Base-by-base conservation (phyloP, 1,284 basidiomycete genomes). In the Polyporus tsugae region DNA sequence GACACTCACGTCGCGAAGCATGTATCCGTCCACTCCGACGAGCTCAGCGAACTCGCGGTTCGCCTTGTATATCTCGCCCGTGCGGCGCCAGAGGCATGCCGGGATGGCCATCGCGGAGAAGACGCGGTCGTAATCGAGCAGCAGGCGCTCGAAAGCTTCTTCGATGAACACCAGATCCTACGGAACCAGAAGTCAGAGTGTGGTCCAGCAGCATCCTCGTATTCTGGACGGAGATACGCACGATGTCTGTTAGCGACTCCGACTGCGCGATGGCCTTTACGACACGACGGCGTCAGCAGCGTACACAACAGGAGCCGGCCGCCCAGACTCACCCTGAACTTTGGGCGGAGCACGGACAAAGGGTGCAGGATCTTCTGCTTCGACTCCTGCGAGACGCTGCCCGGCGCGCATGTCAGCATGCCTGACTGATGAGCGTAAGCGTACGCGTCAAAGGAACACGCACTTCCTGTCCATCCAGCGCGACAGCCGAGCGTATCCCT, bases 61-160 rank as follows among this genome's bases (percentile, higher is more conserved):
- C 49, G 91, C 97, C 82, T 97, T 99, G 86, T 99, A 98, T 69
- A 99, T 99, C 82, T 99, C 97, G 35, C 98, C 98, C 1, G 97
- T 99, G 60, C 97, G 84, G 38, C 97, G 86, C 98, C 97, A 99
- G 6, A 99, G 86, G 75, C 97, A 99, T 0, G 96, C 96, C 0
- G 98, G 98, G 10, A 99, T 95, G 55, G 95, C 96, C 90, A 98
- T 97, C 0, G 94, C 94, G 11, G 93, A 94, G 80, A 99, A 97
- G 0, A 97, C 95, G 44, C 97, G 91, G 78, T 99, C 97, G 78
- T 99, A 99, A 77, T 99, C 96, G 22, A 99, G 88, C 69, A 99
- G 85, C 67, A 99, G 85, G 1, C 97, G 91, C 79, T 99, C 97
- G 76, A 99, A 99, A 0, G 95, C 96, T 82, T 99, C 97, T 80